Conservation (phyloP, 2,329 filamentous ascomycete species). For the Fusarium cyanostomum region DNA sequence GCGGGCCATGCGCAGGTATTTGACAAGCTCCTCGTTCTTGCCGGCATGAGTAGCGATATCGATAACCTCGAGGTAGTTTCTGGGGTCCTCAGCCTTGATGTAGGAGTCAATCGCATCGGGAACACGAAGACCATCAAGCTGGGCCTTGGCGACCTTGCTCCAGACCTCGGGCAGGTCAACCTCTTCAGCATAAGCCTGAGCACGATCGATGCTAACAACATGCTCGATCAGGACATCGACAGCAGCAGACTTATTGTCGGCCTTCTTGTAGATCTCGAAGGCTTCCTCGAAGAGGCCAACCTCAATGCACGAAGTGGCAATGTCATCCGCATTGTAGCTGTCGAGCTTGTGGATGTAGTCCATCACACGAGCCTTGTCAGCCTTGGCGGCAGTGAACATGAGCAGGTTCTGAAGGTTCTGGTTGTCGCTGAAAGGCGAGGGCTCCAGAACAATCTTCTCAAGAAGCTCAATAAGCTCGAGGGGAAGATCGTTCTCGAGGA, state of each 20-base stretch:
- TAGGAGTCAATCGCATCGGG: constrained; percentile 96
- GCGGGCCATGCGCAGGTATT: constrained; percentile 94
- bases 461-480: constrained; percentile 95
- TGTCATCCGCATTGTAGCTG: constrained; percentile 90
- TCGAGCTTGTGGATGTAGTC: constrained; percentile 94
- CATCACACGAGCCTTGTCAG: constrained; percentile 93
- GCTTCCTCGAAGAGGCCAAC: constrained; percentile 96
- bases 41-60: constrained; percentile 94
- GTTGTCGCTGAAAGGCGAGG: constrained; percentile 98
- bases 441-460: constrained; percentile 99
- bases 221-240: constrained; percentile 94
- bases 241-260: constrained; percentile 85
- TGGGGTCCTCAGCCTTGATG: constrained; percentile 91
- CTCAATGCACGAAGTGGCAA: constrained; percentile 91
- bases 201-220: constrained; percentile 96
- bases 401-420: constrained; percentile 94
- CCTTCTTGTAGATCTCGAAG: constrained; percentile 99
- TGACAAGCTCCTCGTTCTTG: constrained; percentile 97
- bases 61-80: constrained; percentile 95
- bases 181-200: constrained; percentile 93
- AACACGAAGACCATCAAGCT: constrained; percentile 93
- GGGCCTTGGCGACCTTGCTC: constrained; percentile 98
- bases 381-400: constrained; percentile 95
- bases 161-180: constrained; percentile 95
- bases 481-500: constrained; percentile 90